Base-by-base conservation (phyloP, 257 asterid genomes). In the Avicennia marina region DNA sequence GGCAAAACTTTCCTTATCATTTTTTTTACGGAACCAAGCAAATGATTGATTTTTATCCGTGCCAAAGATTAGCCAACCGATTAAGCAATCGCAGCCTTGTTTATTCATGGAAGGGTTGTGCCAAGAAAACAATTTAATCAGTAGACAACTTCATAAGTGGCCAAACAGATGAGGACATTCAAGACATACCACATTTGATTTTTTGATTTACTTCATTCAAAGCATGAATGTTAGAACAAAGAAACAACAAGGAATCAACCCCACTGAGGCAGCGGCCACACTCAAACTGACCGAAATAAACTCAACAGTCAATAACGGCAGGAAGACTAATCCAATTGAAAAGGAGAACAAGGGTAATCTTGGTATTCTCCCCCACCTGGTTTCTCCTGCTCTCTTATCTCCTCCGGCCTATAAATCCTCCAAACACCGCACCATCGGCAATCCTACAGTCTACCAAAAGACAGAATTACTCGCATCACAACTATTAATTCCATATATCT, bases 311-410 rank as follows among this genome's bases (percentile, higher is more conserved):
- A 7, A n/a, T 0, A 6, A 26, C 1, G 24, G 39, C 5, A 26
- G 19, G 7, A 5, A 7, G 8, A 36, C 32, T 20, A 32, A 33
- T 18, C 1, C 46, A 34, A 27, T 7, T n/a, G 22, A 46, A 2
- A 33, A 46, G 3, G 19, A 9, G 13, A 39, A 17, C 49, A 55
- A 56, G 73, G 80, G 60, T 44, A 69, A 56, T 0, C n/a, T 2
- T 1, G 71, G 43, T 42, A 73, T 11, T 63, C 17, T 8, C 6
- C 1, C 49, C 10, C 3, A 31, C 19, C 25, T 56, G 51, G 10
- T 11, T 25, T 11, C 51, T 4, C 16, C 1, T 1, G 12, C 34
- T 65, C 64, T 65, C 80, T 62, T 56, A 65, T 74, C 73, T 22
- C 41, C 63, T 21, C 47, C 64, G 41, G 1, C 64, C 33, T 46